Percentiles rank a stretch among this genome's conserved stretches.
Evolutionary conservation across 1,284 basidiomycete genomes (phyloP).

Genomic region (Ceratobasidium sp.): DNA sequence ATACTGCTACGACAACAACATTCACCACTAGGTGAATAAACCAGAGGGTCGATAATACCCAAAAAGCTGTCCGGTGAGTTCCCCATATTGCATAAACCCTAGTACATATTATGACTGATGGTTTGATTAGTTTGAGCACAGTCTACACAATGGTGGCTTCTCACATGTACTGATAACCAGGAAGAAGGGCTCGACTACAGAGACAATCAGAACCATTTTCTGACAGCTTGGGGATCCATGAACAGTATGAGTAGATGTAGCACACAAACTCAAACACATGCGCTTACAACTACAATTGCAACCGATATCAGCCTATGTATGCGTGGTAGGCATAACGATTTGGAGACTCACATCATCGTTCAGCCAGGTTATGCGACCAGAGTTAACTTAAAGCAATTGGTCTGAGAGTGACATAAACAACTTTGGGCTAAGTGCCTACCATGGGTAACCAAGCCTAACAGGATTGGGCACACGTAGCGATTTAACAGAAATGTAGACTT

Average conservation of each 20-base stretch:
- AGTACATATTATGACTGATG: slow-evolving; percentile 11
- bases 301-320: background rate
- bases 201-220: background rate
- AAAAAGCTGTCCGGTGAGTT: slow-evolving; percentile 6
- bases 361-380: background rate
- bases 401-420: background rate
- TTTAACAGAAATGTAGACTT: slow-evolving; percentile 2
- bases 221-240: background rate
- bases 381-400: too few species aligned
- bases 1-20: background rate
- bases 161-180: background rate
- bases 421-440: background rate
- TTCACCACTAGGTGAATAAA: background rate
- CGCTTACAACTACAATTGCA: background rate
- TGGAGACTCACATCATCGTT: background rate
- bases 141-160: background rate
- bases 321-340: too few species aligned
- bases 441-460: background rate
- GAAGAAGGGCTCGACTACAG: background rate
- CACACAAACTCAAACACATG: background rate
- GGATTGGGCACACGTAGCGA: background rate
- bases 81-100: slow-evolving; percentile 5
- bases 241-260: background rate
- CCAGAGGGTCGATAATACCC: slow-evolving; percentile 12
- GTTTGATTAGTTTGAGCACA: too few species aligned